Base-by-base conservation (phyloP, 495 filamentous ascomycete genomes). In the Cercophora newfieldiana region DNA sequence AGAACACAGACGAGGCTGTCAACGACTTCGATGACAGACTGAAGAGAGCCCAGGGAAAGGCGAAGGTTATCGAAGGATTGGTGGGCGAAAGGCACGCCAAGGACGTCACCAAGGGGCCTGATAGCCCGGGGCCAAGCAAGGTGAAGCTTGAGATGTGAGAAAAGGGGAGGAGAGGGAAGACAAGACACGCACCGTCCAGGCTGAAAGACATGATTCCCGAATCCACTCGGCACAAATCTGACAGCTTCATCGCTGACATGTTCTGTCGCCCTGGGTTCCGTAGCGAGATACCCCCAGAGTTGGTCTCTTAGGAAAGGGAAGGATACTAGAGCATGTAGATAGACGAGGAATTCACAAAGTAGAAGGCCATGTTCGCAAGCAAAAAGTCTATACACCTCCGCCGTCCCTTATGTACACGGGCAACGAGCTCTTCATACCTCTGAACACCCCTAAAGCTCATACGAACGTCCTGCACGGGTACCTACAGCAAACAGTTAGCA, bases 11-110 rank as follows among this genome's bases (percentile, higher is more conserved):
- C 68, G 92, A 94, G 51, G 87, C 90, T 5, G 90, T 97, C 21
- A 87, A 88, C 25, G 91, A 94, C 69, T 90, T 93, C 66, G 93
- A 97, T 68, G 91, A 95, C 73, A 82, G 93, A 33, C 68, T 95
- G 59, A 92, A 90, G 78, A 85, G 89, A 67, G 93, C 92, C 10
- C 80, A 88, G 59, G 86, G 88, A n/a, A 94, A 94, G 72, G 83
- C 84, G 1, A 94, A 91, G 74, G 84, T 97, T 55, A 89, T 97
- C 51, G 90, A 93, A 77, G 86, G 86, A 48, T 81, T 90, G 25
- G 78, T 90, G 18, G 88, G 89, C 0, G 90, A 92, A 68, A 73
- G 33, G 6, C 26, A 48, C 19, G 61, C 48, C 1, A 63, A 71
- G 0, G 67, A 58, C 1, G 66, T 60, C 22, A 60, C 57, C 31